Conservation (phyloP, 306 rosid genomes). For the Inga laurina region DNA sequence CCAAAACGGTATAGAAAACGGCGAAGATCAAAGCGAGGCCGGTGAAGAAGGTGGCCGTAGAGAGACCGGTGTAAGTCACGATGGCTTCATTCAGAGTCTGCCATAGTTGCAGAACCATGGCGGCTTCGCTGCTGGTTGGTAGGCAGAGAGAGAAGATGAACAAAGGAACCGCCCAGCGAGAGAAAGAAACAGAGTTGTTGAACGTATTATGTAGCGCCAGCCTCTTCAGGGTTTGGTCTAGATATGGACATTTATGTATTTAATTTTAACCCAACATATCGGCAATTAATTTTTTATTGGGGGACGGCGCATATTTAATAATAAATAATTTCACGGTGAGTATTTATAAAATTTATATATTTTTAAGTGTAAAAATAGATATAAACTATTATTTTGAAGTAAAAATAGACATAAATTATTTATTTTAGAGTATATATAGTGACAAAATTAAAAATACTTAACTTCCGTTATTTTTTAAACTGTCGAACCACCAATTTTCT, state of each 20-base stretch:
- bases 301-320: no score
- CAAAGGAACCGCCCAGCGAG: neutral
- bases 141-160: neutral
- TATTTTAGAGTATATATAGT: no score
- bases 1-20: conserved; percentile 55
- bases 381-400: no score
- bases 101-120: conserved; percentile 81
- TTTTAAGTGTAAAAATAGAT: no score
- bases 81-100: conserved; percentile 77
- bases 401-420: no score
- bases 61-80: conserved; percentile 71
- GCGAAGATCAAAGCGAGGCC: conserved; percentile 55
- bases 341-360: no score
- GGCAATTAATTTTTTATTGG: neutral
- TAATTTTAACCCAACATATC: neutral
- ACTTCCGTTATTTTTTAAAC: no score
- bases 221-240: neutral
- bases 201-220: neutral
- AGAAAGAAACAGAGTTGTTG: neutral
- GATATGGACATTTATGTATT: neutral
- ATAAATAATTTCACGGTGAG: no score
- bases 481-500: no score
- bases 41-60: conserved; percentile 87
- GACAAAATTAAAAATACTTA: no score
- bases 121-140: neutral